phyloP scores from a whole-genome alignment of 2,329 filamentous ascomycete genomes.

The Sporothrix euskadiensis region DNA sequence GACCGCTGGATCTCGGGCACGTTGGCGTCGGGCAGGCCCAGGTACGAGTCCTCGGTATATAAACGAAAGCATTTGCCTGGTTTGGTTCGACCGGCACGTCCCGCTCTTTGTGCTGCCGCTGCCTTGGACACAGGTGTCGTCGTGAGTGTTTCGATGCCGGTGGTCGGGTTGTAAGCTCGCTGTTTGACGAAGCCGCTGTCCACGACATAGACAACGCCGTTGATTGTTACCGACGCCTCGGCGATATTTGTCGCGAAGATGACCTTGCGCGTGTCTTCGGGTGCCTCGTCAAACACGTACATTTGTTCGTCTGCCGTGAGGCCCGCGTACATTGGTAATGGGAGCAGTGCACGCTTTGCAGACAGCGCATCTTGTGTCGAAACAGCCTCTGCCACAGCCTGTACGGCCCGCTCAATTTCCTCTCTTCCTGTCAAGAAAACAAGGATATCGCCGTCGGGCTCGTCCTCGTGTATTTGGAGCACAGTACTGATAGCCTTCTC shows the following conservation, averaged over 20 bases:
- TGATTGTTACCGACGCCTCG: conserved; percentile 92
- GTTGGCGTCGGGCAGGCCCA: conserved; percentile 66
- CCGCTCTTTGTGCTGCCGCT: conserved; percentile 86
- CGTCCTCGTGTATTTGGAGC: conserved; percentile 81
- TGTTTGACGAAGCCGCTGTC: conserved; percentile 92
- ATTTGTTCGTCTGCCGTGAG: conserved; percentile 89
- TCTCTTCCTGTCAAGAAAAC: conserved; percentile 91
- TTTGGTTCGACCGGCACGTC: conserved; percentile 83
- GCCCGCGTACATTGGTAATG: conserved; percentile 84
- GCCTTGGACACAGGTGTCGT: conserved; percentile 83
- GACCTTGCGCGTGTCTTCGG: conserved; percentile 82
- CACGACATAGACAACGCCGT: conserved; percentile 86
- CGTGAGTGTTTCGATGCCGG: conserved; percentile 85
- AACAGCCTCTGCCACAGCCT: conserved; percentile 73
- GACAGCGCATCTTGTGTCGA: conserved; percentile 56
- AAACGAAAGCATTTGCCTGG: conserved; percentile 93
- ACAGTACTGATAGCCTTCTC: conserved; percentile 80
- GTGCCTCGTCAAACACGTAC: conserved; percentile 85
- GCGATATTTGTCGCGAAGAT: conserved; percentile 95
- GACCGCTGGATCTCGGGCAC: conserved; percentile 89
- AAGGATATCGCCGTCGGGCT: conserved; percentile 81
- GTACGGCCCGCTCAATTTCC: conserved; percentile 83
- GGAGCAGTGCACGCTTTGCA: conserved; percentile 55
- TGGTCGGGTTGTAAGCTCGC: conserved; percentile 77
- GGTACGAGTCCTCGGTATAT: conserved; percentile 76